Percentiles rank a stretch among this genome's conserved stretches.
Evolutionary conservation across 2,329 filamentous ascomycete genomes (phyloP).

Genomic region (Neonectria punicea): DNA sequence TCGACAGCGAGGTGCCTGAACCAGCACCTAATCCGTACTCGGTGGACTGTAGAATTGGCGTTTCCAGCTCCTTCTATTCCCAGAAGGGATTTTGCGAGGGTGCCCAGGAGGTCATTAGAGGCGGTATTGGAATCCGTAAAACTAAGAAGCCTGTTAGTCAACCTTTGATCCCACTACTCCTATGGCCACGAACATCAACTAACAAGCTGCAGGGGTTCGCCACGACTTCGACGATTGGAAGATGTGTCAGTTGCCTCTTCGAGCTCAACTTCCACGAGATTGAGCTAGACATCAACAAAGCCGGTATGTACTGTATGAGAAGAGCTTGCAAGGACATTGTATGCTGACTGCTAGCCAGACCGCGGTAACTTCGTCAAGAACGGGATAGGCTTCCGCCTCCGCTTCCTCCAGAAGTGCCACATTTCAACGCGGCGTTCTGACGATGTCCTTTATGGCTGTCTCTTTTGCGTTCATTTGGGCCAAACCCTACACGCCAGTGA

Average conservation of each 20-base stretch:
- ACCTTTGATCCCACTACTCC: neutral
- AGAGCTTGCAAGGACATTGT: neutral
- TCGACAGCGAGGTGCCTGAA: constrained; percentile 30
- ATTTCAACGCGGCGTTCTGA: constrained; percentile 60
- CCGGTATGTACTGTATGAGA: constrained; percentile 50
- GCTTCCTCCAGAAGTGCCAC: constrained; percentile 67
- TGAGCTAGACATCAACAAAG: constrained; percentile 61
- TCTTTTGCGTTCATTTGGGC: constrained; percentile 63
- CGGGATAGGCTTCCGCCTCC: constrained; percentile 61
- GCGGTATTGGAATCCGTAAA: constrained; percentile 61
- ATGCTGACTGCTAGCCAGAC: constrained; percentile 46
- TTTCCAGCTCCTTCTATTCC: constrained; percentile 61
- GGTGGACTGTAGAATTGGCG: constrained; percentile 55
- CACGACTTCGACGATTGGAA: constrained; percentile 56
- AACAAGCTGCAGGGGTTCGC: constrained; percentile 52
- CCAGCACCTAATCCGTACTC: constrained; percentile 34
- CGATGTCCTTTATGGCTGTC: constrained; percentile 64
- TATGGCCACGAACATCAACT: neutral
- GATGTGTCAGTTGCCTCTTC: constrained; percentile 63
- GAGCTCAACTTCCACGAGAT: constrained; percentile 64
- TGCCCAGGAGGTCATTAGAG: constrained; percentile 60
- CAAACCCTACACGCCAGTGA: constrained; percentile 64
- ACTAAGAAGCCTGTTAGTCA: constrained; percentile 59
- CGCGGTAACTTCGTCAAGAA: constrained; percentile 59
- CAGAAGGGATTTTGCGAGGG: constrained; percentile 67